Evolutionary conservation across 495 filamentous ascomycete species (phyloP), one percentile per base, ranked within the genome.

Genomic region (Xylaria curta): DNA sequence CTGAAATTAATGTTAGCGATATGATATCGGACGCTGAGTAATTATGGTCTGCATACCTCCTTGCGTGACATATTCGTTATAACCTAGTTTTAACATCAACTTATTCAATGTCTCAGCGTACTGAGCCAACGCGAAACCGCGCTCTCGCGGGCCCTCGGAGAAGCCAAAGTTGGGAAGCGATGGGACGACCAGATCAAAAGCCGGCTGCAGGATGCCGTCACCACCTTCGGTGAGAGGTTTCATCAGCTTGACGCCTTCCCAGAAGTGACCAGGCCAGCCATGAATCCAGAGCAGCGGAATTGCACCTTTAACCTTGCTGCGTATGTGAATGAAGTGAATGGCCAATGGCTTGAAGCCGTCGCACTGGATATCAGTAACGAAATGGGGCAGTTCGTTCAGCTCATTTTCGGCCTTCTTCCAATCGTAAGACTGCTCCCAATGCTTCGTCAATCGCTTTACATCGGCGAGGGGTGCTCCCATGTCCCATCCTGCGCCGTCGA

Each of bases 131-230:
- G 81, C 84, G 70, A 93, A 93, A 0, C 89, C 89, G 19, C 82
- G 82, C 47, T 81, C 80, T 53, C 81, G 83, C 2, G 86, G 77
- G 0, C 82, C 84, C 26, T 85, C 79, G 1, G 85, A 89, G 79
- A 92, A 93, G 44, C 89, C 91, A 77, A 89, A 93, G 68, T 91
- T 90, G 0, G 89, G 89, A 65, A 93, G 79, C 5, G 89, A 91
- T 0, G 91, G 91, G 2, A 84, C 91, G 4, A 93, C 83, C 40
- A 93, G 78, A 74, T 91, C 81, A 68, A 93, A 93, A 0, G 86
- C 85, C 0, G 87, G 86, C n/a, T 73, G 69, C 42, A 83, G 75
- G 0, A 80, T 78, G 24, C 82, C 78, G 36, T 79, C 79, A 9
- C 82, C 78, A 9, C 80, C 81, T 28, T 78, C 67, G 0, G 83